These are phyloP conservation scores for Fragaria vesca DNA, from an alignment of 306 rosid genomes.

Conservation along the genomic window DNA sequence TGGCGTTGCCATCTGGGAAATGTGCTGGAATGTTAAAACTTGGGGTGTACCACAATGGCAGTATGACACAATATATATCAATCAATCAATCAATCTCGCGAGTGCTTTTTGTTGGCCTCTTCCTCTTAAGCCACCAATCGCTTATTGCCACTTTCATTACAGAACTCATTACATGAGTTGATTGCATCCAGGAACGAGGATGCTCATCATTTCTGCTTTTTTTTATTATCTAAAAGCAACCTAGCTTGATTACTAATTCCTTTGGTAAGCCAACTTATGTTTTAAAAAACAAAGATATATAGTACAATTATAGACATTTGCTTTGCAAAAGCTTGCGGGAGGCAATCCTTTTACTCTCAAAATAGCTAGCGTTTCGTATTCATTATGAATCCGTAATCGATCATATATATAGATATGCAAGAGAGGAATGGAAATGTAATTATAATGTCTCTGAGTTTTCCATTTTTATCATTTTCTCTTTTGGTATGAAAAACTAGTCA, in stretches of 20 bases:
- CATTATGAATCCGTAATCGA: neutral
- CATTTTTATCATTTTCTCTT: neutral
- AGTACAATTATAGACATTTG: neutral
- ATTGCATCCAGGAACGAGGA: neutral
- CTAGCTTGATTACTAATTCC: neutral
- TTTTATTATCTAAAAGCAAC: neutral
- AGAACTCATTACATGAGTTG: neutral
- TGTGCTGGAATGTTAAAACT: conserved; percentile 9
- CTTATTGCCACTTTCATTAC: neutral
- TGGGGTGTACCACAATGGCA: neutral
- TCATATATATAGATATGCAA: neutral
- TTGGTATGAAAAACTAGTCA: neutral
- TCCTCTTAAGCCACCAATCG: neutral
- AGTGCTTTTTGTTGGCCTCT: neutral
- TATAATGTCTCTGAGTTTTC: neutral
- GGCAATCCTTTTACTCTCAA: neutral
- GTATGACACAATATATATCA: neutral
- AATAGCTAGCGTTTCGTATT: neutral
- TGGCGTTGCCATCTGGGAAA: neutral
- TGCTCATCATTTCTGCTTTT: neutral
- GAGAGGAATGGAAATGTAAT: neutral
- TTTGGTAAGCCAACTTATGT: neutral
- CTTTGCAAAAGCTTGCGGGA: neutral
- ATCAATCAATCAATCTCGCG: neutral
- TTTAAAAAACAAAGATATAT: no score